Conservation (phyloP, 495 filamentous ascomycete species). For the Rhypophila decipiens region DNA sequence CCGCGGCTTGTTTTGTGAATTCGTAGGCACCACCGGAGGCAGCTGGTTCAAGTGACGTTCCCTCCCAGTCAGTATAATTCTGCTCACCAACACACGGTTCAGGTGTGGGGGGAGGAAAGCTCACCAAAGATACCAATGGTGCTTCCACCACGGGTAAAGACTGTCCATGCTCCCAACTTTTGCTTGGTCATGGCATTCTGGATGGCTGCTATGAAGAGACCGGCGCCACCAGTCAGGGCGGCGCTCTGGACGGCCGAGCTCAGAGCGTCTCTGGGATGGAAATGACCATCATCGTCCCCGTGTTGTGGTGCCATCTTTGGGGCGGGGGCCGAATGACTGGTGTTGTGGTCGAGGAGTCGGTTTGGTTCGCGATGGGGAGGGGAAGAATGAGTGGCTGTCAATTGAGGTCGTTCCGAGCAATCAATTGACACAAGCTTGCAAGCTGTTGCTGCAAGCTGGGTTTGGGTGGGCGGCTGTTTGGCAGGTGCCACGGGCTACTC, state of each 20-base stretch:
- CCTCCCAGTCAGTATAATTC: too few relatives aligned
- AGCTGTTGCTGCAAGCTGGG: not conserved
- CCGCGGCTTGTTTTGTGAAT: constrained; percentile 51
- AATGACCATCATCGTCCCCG: constrained; percentile 41
- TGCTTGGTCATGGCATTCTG: constrained; percentile 77
- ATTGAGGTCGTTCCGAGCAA: not conserved
- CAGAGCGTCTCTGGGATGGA: constrained; percentile 77
- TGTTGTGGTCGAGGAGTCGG: constrained; percentile 12
- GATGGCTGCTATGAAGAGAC: constrained; percentile 65
- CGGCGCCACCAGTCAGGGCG: constrained; percentile 57
- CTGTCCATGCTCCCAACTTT: constrained; percentile 69
- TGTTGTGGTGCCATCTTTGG: constrained; percentile 38
- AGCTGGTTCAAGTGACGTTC: constrained; percentile 56
- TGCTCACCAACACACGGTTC: too few relatives aligned
- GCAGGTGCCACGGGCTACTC: not conserved
- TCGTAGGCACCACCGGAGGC: constrained; percentile 74
- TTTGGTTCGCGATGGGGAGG: too few relatives aligned
- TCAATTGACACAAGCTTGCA: not conserved
- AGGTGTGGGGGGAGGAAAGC: constrained; percentile 1
- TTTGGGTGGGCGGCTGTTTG: not conserved
- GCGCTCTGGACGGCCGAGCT: constrained; percentile 56
- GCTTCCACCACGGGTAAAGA: constrained; percentile 57
- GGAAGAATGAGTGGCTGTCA: too few relatives aligned
- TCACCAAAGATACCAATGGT: constrained; percentile 34
- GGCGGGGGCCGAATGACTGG: constrained; percentile 35